Evolutionary conservation across 2,329 filamentous ascomycete species (phyloP), one percentile per base, ranked within the genome.

Genomic region (Botrytis fragariae): DNA sequence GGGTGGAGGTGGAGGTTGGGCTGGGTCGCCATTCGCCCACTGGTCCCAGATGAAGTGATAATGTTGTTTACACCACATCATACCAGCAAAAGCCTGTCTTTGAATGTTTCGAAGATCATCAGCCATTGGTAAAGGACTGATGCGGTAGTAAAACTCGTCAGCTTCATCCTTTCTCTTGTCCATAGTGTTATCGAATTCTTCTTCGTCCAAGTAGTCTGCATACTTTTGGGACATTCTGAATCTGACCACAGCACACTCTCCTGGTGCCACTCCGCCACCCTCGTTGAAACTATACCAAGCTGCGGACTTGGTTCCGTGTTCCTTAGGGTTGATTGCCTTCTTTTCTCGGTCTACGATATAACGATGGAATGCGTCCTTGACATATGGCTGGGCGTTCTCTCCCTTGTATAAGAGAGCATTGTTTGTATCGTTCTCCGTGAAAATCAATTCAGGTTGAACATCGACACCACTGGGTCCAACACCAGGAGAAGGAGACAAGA

Each of bases 1-100:
- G 1, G 92, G 86, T 1, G 95, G 95, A 39, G 96, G 96, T 45
- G 95, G 93, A 61, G 95, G 94, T 86, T 95, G 93, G 65, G 87
- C 88, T 18, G 95, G 95, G 81, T 98, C 95, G 70, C 95, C 95
- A 76, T 97, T 97, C 39, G 95, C 94, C 95, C 95, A 98, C 81
- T 98, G 93, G 77, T 98, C 95, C 94, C 94, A 98, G 79, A 98
- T 90, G 82, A 98, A 98, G 81, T 97, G 90, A 82, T 98, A 98
- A 83, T 94, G 93, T 82, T 98, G 95, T 83, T 98, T 98, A 76
- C 92, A 97, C 95, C 95, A 98, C 87, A 98, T 92, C 95, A 98
- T 98, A 71, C 96, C 95, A 0, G 95, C 91, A 77, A 98, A 92
- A 6, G 95, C 96, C 82, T 98, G 95, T 77, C 95, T 90, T 83